Conservation (phyloP, 2,329 filamentous ascomycete species). For the Venturia nashicola region DNA sequence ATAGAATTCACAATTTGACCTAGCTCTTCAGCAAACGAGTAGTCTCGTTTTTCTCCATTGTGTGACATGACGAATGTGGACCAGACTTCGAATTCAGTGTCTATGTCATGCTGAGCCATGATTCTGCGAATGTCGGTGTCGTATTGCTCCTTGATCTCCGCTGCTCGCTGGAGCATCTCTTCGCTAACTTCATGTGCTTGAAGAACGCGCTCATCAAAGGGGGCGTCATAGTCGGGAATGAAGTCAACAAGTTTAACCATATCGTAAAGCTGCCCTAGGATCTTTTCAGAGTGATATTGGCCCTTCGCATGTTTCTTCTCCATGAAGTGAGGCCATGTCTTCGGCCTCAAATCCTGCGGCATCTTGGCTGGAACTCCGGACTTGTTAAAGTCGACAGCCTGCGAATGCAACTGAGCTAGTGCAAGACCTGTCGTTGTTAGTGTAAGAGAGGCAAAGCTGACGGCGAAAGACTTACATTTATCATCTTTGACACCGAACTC, state of each 20-base stretch:
- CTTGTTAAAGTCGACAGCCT: slow-evolving; percentile 90
- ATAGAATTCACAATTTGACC: slow-evolving; percentile 54
- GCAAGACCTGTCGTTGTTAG: slow-evolving; percentile 39
- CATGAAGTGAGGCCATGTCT: slow-evolving; percentile 76
- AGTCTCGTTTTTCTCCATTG: slow-evolving; percentile 60
- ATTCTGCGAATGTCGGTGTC: slow-evolving; percentile 65
- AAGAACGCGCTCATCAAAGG: slow-evolving; percentile 68
- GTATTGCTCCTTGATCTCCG: slow-evolving; percentile 61
- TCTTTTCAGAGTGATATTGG: slow-evolving; percentile 54
- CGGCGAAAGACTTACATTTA: slow-evolving; percentile 43
- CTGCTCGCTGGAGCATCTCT: slow-evolving; percentile 44
- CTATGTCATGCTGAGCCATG: slow-evolving; percentile 74
- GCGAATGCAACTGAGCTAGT: slow-evolving; percentile 72
- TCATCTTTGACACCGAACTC: slow-evolving; percentile 50
- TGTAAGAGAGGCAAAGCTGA: neutral
- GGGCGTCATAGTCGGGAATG: slow-evolving; percentile 53
- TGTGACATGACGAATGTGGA: slow-evolving; percentile 71
- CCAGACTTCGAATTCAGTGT: slow-evolving; percentile 86
- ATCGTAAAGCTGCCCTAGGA: slow-evolving; percentile 77
- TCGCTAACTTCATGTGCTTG: slow-evolving; percentile 45
- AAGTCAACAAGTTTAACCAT: slow-evolving; percentile 59
- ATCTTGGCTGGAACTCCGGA: slow-evolving; percentile 69
- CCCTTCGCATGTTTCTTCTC: slow-evolving; percentile 44
- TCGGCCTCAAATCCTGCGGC: slow-evolving; percentile 45
- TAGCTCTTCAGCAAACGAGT: slow-evolving; percentile 78